These are phyloP conservation scores for Moricandia moricandioides DNA, from an alignment of 345 rosid genomes.

Conservation along the genomic window DNA sequence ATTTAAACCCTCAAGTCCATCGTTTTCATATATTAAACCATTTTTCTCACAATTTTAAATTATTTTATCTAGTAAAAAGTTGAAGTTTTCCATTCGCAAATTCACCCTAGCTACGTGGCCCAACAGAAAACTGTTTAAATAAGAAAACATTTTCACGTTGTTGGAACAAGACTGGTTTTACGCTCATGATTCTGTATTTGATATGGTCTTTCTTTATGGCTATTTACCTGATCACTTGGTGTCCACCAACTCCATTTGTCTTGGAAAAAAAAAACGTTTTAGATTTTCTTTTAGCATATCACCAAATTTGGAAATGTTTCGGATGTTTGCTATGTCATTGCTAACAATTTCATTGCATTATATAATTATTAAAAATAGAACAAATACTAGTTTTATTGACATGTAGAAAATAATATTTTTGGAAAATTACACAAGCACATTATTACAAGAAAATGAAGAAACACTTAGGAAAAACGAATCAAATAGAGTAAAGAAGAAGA, in stretches of 20 bases:
- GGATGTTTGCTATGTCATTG: not conserved
- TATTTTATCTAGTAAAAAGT: too few relatives aligned
- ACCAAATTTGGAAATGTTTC: not conserved
- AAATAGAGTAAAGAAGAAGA: not conserved
- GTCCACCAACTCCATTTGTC: not conserved
- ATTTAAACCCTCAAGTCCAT: too few relatives aligned
- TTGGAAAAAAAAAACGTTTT: not conserved
- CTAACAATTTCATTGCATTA: too few relatives aligned
- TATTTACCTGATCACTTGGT: not conserved
- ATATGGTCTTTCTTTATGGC: not conserved
- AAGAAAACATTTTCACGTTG: not conserved
- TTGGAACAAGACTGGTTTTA: not conserved
- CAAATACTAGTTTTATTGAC: constrained; percentile 11
- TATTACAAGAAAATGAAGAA: not conserved
- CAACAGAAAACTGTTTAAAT: not conserved
- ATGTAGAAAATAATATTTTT: not conserved
- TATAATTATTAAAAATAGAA: not conserved
- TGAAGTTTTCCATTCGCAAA: not conserved
- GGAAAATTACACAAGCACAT: constrained; percentile 3
- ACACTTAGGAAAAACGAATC: not conserved
- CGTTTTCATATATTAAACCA: too few relatives aligned
- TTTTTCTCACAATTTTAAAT: too few relatives aligned
- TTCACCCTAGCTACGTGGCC: not conserved
- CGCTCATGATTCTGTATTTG: not conserved
- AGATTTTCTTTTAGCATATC: not conserved